Conservation (phyloP, 2,329 filamentous ascomycete species). For the Fulvia fulva region DNA sequence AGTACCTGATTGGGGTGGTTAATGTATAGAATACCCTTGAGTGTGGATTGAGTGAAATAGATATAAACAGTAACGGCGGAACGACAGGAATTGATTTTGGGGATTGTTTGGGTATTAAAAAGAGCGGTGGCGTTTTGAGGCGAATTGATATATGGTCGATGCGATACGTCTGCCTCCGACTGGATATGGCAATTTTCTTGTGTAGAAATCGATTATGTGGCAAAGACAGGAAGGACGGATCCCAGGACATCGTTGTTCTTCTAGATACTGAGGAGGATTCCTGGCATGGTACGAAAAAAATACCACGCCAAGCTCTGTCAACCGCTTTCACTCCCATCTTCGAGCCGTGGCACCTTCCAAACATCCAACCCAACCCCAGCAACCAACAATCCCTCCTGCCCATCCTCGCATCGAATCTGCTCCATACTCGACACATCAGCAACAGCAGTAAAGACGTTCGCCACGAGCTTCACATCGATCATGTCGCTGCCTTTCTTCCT, state of each 20-base stretch:
- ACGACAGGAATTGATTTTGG: neutral
- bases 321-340: neutral
- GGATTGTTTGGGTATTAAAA: neutral
- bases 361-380: slow-evolving; percentile 51
- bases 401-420: slow-evolving; percentile 29
- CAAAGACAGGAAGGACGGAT: neutral
- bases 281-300: neutral
- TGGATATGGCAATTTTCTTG: neutral
- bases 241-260: neutral
- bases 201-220: neutral
- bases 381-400: slow-evolving; percentile 34
- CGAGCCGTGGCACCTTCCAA: slow-evolving; percentile 24
- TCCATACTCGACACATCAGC: slow-evolving; percentile 54
- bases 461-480: slow-evolving; percentile 32
- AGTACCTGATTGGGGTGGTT: too few species aligned
- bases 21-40: slow-evolving; percentile 13
- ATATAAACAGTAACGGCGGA: neutral
- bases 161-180: neutral
- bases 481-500: slow-evolving; percentile 21
- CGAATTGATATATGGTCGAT: neutral
- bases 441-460: slow-evolving; percentile 44
- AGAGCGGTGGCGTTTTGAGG: neutral
- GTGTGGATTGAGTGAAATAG: too few species aligned
- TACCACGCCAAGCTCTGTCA: too few species aligned
- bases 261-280: neutral